Evolutionary conservation across 306 rosid species (phyloP).

Genomic region (Inga leiocalycina): DNA sequence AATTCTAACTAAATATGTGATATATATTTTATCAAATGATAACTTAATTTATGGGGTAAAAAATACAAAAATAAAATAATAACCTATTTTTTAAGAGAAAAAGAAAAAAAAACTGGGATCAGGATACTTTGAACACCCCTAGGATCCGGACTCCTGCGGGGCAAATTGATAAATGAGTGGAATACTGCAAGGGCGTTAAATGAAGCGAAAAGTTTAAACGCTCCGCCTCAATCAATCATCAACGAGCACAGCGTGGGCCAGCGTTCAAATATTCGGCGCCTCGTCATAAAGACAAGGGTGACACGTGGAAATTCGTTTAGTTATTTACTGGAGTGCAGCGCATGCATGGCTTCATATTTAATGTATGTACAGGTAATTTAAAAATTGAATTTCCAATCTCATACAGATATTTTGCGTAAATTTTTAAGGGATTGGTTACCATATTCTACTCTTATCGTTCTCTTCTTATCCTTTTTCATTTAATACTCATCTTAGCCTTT

Average conservation of each 20-base stretch:
- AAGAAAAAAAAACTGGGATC: no score
- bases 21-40: no score
- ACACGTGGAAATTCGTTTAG: not conserved
- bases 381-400: not conserved
- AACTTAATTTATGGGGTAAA: no score
- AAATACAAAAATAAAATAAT: no score
- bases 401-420: not conserved
- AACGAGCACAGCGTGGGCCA: conserved; percentile 5
- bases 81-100: no score
- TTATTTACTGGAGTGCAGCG: not conserved
- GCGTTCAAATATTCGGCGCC: conserved; percentile 18
- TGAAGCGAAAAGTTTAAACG: not conserved
- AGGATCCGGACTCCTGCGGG: not conserved
- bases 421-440: no score
- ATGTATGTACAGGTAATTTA: not conserved
- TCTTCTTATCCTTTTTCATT: no score
- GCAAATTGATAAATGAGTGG: not conserved
- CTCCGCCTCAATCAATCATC: not conserved
- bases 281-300: not conserved
- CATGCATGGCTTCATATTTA: not conserved
- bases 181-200: not conserved
- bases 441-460: no score
- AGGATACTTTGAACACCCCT: no score
- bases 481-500: no score
- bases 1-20: no score